phyloP scores from a whole-genome alignment of 345 rosid species.

The Sapria himalayana region DNA sequence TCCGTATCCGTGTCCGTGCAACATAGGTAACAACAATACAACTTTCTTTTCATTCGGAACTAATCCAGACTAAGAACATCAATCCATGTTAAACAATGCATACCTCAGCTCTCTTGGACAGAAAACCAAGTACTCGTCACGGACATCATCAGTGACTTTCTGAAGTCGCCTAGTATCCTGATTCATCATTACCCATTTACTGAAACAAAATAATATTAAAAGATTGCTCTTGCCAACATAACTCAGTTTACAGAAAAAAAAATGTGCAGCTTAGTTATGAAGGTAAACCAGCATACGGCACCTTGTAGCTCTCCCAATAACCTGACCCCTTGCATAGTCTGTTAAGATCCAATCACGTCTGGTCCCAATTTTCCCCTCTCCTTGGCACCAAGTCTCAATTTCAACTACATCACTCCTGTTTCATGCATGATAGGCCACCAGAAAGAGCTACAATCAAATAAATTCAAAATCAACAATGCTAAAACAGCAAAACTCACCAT shows the following conservation, averaged over 20 bases:
- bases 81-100: slow-evolving; percentile 5
- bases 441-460: background rate
- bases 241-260: background rate
- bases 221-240: slow-evolving; percentile 3
- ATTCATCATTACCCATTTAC: slow-evolving; percentile 99
- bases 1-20: too few relatives aligned
- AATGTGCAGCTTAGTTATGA: slow-evolving; percentile 2
- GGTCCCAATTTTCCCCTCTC: slow-evolving; percentile 89
- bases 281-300: slow-evolving; percentile 8
- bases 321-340: slow-evolving; percentile 46
- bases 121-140: slow-evolving; percentile 53
- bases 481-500: slow-evolving; percentile 27
- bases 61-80: too few relatives aligned
- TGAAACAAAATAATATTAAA: slow-evolving; percentile 15
- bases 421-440: background rate
- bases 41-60: too few relatives aligned
- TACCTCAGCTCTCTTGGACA: slow-evolving; percentile 65
- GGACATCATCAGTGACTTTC: slow-evolving; percentile 68
- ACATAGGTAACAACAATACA: background rate
- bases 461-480: background rate
- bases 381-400: slow-evolving; percentile 92
- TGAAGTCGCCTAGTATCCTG: slow-evolving; percentile 82
- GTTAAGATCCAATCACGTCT: slow-evolving; percentile 80
- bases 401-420: slow-evolving; percentile 87
- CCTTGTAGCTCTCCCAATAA: slow-evolving; percentile 94